Conservation (phyloP, 2,329 filamentous ascomycete species). For the Tolypocladium pustulatum region DNA sequence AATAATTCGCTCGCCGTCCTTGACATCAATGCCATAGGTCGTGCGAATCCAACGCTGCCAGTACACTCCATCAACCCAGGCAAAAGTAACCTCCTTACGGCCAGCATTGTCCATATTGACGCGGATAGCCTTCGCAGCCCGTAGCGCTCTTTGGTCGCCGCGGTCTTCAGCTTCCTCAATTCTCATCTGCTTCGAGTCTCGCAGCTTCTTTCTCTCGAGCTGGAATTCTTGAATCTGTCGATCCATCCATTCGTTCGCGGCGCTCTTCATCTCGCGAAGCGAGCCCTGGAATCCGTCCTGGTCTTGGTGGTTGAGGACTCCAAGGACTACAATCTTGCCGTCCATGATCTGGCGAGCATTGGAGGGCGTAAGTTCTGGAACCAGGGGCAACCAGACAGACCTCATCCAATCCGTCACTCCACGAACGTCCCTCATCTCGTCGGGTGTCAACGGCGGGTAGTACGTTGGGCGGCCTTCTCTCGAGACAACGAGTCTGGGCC, state of each 20-base stretch:
- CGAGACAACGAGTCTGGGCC: slow-evolving; percentile 85
- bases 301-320: slow-evolving; percentile 71
- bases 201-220: slow-evolving; percentile 82
- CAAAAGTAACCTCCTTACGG: slow-evolving; percentile 84
- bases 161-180: slow-evolving; percentile 96
- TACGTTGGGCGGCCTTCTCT: slow-evolving; percentile 84
- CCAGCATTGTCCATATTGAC: slow-evolving; percentile 85
- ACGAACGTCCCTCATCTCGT: slow-evolving; percentile 82
- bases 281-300: slow-evolving; percentile 68
- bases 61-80: slow-evolving; percentile 94
- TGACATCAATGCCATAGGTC: slow-evolving; percentile 88
- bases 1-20: slow-evolving; percentile 81
- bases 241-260: slow-evolving; percentile 96
- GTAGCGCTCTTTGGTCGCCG: slow-evolving; percentile 75
- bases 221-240: slow-evolving; percentile 88
- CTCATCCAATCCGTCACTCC: slow-evolving; percentile 85
- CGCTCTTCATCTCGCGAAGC: slow-evolving; percentile 87
- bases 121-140: slow-evolving; percentile 79
- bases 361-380: slow-evolving; percentile 82
- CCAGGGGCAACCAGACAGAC: slow-evolving; percentile 88
- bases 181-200: slow-evolving; percentile 87
- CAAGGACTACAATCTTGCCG: slow-evolving; percentile 87
- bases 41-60: slow-evolving; percentile 95
- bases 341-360: slow-evolving; percentile 96
- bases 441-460: slow-evolving; percentile 76